phyloP scores from a whole-genome alignment of 805 yeast genomes.

The Naumovozyma baii region DNA sequence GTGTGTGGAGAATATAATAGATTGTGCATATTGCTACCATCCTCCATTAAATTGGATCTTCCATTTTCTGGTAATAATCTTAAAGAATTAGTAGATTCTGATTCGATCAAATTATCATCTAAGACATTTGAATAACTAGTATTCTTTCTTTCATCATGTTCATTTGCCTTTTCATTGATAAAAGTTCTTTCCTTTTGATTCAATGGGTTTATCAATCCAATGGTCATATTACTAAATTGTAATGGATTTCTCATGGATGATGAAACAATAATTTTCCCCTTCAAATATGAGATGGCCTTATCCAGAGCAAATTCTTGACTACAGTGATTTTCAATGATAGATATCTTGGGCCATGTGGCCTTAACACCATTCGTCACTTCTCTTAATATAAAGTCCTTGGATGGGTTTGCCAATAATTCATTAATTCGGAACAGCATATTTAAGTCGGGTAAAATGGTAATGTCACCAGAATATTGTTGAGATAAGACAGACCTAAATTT shows the following conservation, averaged over 20 bases:
- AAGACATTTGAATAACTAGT: conserved; percentile 8
- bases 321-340: conserved; percentile 79
- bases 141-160: not conserved
- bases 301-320: conserved; percentile 83
- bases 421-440: conserved; percentile 44
- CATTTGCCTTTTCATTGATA: not conserved
- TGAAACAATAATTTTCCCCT: conserved; percentile 47
- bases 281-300: conserved; percentile 52
- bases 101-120: conserved; percentile 24
- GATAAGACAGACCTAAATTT: conserved; percentile 65
- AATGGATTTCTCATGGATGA: conserved; percentile 22
- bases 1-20: not conserved
- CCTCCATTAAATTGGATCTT: not conserved
- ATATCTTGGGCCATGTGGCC: conserved; percentile 86
- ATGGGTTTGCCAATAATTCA: conserved; percentile 67
- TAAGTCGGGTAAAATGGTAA: conserved; percentile 78
- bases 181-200: not conserved
- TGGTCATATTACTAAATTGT: conserved; percentile 16
- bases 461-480: conserved; percentile 86
- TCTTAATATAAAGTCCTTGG: conserved; percentile 59
- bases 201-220: conserved; percentile 17
- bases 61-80: conserved; percentile 16
- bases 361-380: conserved; percentile 66
- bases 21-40: not conserved
- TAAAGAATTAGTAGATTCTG: conserved; percentile 19